These are phyloP conservation scores for Fermentozyma sake DNA, from an alignment of 1,139 yeast species.

Conservation along the genomic window DNA sequence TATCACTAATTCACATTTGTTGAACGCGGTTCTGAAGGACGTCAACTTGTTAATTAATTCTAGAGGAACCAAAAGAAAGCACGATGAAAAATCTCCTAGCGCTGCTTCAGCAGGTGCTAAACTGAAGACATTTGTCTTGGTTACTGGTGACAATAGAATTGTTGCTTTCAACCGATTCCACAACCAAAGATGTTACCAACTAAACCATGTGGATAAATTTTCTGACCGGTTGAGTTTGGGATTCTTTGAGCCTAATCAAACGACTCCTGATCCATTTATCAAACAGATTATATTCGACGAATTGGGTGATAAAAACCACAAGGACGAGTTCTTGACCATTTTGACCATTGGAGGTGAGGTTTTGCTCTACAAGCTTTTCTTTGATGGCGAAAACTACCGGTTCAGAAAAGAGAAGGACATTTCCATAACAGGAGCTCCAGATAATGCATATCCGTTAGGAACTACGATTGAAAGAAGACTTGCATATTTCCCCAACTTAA, in stretches of 20 bases:
- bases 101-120: constrained; percentile 24
- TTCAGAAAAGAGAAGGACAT: constrained; percentile 47
- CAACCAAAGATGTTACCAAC: constrained; percentile 61
- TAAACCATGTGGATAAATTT: constrained; percentile 55
- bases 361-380: constrained; percentile 56
- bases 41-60: constrained; percentile 23
- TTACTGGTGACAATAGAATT: constrained; percentile 73
- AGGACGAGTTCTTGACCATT: constrained; percentile 59
- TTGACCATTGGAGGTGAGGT: constrained; percentile 81
- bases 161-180: constrained; percentile 63
- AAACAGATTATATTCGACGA: constrained; percentile 65
- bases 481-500: constrained; percentile 54
- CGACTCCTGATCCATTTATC: constrained; percentile 69
- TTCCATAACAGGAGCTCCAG: constrained; percentile 67
- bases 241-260: constrained; percentile 54
- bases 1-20: constrained; percentile 44
- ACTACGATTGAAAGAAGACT: constrained; percentile 67
- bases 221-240: constrained; percentile 50
- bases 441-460: constrained; percentile 65
- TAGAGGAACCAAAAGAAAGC: constrained; percentile 31
- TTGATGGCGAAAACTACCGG: constrained; percentile 47
- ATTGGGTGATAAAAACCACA: constrained; percentile 56
- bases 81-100: constrained; percentile 5
- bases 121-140: constrained; percentile 56
- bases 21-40: constrained; percentile 41